Evolutionary conservation across 2,329 filamentous ascomycete genomes (phyloP), one percentile per base, ranked within the genome.

Genomic region (Dactylellina cionopaga): DNA sequence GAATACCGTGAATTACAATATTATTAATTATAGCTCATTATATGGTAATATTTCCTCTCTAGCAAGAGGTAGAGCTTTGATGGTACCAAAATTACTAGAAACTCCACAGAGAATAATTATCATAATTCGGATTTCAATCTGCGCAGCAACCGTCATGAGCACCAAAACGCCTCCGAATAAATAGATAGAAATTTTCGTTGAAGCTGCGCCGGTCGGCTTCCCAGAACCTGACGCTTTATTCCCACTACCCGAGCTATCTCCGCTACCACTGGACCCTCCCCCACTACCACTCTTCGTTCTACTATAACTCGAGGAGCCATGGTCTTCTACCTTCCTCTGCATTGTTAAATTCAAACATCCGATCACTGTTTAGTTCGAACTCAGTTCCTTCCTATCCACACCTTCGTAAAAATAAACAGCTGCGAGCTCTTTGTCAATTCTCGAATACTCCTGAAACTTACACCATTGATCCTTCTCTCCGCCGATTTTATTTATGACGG

Each of bases 301-400:
- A 58, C 64, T 69, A 31, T 69, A 69, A n/a, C 46, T 62, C 9
- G 55, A 69, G 7, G 37, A 49, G 11, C 54, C 56, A 24, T 69
- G 55, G 43, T 69, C 64, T 5, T 39, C 33, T 3, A 31, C 46
- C n/a, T 9, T 37, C 10, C 64, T 55, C 11, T 69, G 64, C 1
- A 39, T 49, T n/a, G 64, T 69, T 47, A 69, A 49, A 22, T 69
- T 62, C 33, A 69, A 44, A 37, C 64, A 69, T 25, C 64, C 39
- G 19, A 69, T 69, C 1, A 43, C 63, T 15, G 64, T 69, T 29
- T 62, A 41, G 22, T 69, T 69, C 7, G 52, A 51, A 15, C 63
- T 68, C 3, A 43, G 22, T 3, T 17, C 24, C n/a, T n/a, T n/a
- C n/a, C n/a, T n/a, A n/a, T n/a, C n/a, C n/a, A n/a, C n/a, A n/a